A percentile compares a stretch with the other conserved stretches of the same genome.
Evolutionary conservation across 2,329 filamentous ascomycete species (phyloP).

Genomic region (Chalaropsis ovoidea): DNA sequence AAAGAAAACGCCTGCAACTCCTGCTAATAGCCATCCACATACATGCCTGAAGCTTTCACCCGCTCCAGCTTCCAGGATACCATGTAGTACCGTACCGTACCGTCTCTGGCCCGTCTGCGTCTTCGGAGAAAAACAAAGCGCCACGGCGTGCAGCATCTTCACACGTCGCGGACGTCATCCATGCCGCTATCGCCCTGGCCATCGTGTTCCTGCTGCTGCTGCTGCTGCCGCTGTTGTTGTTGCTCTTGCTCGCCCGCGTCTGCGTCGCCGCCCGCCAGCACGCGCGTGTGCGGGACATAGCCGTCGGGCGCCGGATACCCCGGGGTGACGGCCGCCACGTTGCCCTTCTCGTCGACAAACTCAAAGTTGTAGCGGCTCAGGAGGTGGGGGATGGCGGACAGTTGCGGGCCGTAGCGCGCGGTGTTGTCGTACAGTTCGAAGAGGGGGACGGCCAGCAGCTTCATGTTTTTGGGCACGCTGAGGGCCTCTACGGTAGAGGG

Average conservation of each 20-base stretch:
- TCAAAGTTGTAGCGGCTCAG: slow-evolving; percentile 95
- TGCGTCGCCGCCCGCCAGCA: slow-evolving; percentile 50
- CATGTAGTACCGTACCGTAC: too few relatives aligned
- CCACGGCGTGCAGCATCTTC: neutral
- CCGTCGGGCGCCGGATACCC: slow-evolving; percentile 48
- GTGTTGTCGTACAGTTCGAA: slow-evolving; percentile 99
- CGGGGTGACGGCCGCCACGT: slow-evolving; percentile 75
- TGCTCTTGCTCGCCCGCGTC: slow-evolving; percentile 32
- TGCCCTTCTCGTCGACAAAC: slow-evolving; percentile 86
- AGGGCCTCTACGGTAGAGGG: slow-evolving; percentile 61
- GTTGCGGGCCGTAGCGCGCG: slow-evolving; percentile 83
- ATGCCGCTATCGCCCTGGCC: slow-evolving; percentile 37
- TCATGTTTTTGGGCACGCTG: slow-evolving; percentile 99
- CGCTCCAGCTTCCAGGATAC: too few relatives aligned
- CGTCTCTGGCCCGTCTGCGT: too few relatives aligned
- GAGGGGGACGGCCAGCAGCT: slow-evolving; percentile 87
- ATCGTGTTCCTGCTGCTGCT: neutral
- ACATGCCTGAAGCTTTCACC: neutral
- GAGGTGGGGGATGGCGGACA: slow-evolving; percentile 91
- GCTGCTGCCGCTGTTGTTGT: neutral
- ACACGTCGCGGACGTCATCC: slow-evolving; percentile 26
- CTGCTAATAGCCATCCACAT: slow-evolving; percentile 1
- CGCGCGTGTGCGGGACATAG: slow-evolving; percentile 54
- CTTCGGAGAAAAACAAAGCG: too few relatives aligned
- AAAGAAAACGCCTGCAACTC: slow-evolving; percentile 8